Evolutionary conservation across 306 rosid species (phyloP).

Genomic region (Quillaja saponaria): DNA sequence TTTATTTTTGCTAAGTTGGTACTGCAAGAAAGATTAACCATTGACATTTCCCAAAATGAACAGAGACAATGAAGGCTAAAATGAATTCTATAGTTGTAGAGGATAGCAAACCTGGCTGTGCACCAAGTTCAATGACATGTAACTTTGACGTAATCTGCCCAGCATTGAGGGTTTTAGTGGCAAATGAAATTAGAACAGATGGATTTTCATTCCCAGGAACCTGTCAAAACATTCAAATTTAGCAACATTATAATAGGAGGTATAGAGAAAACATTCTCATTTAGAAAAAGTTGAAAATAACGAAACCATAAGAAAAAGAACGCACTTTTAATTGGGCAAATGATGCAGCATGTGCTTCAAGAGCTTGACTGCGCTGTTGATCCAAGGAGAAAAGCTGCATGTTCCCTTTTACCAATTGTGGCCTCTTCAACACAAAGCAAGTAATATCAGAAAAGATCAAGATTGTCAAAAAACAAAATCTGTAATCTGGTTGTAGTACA

Average conservation of each 20-base stretch:
- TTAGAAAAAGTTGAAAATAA: not conserved
- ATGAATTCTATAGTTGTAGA: conserved; percentile 11
- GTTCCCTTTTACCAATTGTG: conserved; percentile 96
- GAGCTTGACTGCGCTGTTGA: conserved; percentile 99
- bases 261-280: no score
- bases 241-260: not conserved
- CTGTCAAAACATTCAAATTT: conserved; percentile 43
- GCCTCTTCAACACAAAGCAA: conserved; percentile 59
- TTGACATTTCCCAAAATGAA: conserved; percentile 17
- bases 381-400: conserved; percentile 97
- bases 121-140: conserved; percentile 96
- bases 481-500: conserved; percentile 1
- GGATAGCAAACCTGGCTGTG: conserved; percentile 82
- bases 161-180: conserved; percentile 88
- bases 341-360: conserved; percentile 98
- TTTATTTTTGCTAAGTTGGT: not conserved
- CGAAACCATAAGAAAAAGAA: conserved; percentile 6
- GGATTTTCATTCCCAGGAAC: conserved; percentile 92
- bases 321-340: conserved; percentile 91
- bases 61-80: conserved; percentile 10
- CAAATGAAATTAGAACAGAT: conserved; percentile 85
- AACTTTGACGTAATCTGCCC: conserved; percentile 91
- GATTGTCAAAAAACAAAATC: conserved; percentile 12
- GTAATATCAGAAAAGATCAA: conserved; percentile 23
- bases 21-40: conserved; percentile 11